Percentiles rank a stretch among this genome's conserved stretches.
phyloP scores from a whole-genome alignment of 2,329 filamentous ascomycete genomes.

The Penicillium sp. region DNA sequence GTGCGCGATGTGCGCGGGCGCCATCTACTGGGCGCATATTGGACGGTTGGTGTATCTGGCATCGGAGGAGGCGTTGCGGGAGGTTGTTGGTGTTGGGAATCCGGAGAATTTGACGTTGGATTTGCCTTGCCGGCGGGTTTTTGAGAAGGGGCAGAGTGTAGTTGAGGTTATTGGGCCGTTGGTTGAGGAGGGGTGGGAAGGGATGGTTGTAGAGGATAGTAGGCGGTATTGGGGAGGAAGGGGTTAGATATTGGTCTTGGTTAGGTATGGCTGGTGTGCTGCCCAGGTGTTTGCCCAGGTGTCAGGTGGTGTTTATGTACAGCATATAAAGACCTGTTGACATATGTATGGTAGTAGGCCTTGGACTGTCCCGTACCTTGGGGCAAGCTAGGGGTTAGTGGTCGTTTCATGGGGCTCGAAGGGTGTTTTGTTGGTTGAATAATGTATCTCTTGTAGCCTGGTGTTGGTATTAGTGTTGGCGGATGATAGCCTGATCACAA shows the following conservation, averaged over 20 bases:
- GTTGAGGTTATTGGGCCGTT: slow-evolving; percentile 53
- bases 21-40: slow-evolving; percentile 55
- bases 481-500: background rate
- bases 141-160: slow-evolving; percentile 50
- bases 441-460: background rate
- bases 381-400: background rate
- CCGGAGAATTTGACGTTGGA: slow-evolving; percentile 55
- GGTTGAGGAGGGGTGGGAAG: slow-evolving; percentile 39
- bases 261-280: background rate
- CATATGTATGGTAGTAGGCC: background rate
- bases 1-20: slow-evolving; percentile 54
- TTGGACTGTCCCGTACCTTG: background rate
- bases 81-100: slow-evolving; percentile 50
- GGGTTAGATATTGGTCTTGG: background rate
- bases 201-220: slow-evolving; percentile 47
- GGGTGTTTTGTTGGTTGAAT: background rate
- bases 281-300: too few relatives aligned
- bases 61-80: slow-evolving; percentile 49
- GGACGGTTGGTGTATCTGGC: slow-evolving; percentile 54
- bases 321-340: background rate
- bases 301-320: background rate
- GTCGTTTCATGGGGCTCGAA: background rate
- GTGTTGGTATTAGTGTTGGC: background rate
- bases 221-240: slow-evolving; percentile 45
- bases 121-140: slow-evolving; percentile 50